These are phyloP conservation scores for Sclerotinia spermophila DNA, from an alignment of 2,329 filamentous ascomycete genomes.

Conservation along the genomic window DNA sequence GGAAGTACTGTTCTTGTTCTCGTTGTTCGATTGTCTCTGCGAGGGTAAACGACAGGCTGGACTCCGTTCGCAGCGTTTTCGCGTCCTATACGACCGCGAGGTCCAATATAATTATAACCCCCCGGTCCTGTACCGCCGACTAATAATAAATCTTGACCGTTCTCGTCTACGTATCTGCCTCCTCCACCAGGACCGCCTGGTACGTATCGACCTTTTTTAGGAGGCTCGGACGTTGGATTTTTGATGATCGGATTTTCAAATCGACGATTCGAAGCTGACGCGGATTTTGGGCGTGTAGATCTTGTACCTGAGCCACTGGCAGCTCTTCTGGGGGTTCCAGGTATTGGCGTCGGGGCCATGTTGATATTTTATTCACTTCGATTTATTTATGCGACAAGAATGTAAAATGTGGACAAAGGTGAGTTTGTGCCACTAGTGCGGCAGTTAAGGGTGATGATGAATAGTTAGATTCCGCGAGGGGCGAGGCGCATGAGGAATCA, in stretches of 20 bases:
- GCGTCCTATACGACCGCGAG: slow-evolving; percentile 52
- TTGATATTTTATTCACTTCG: slow-evolving; percentile 9
- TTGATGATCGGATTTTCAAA: slow-evolving; percentile 30
- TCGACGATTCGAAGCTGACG: slow-evolving; percentile 21
- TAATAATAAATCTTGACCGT: slow-evolving; percentile 55
- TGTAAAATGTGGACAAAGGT: slow-evolving; percentile 13
- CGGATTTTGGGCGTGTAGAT: slow-evolving; percentile 30
- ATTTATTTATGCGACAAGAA: slow-evolving; percentile 8
- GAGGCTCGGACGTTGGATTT: slow-evolving; percentile 37
- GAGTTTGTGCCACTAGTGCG: slow-evolving; percentile 11
- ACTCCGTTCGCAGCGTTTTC: slow-evolving; percentile 47
- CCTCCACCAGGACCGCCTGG: slow-evolving; percentile 84
- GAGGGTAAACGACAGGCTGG: slow-evolving; percentile 44
- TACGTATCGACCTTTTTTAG: slow-evolving; percentile 73
- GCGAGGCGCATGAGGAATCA: slow-evolving; percentile 18
- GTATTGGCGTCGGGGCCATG: slow-evolving; percentile 18
- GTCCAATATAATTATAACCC: slow-evolving; percentile 48
- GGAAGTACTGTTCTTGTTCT: slow-evolving; percentile 51
- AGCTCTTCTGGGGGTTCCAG: slow-evolving; percentile 17
- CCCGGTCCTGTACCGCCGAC: slow-evolving; percentile 47
- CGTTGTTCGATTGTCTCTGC: slow-evolving; percentile 54
- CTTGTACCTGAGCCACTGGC: slow-evolving; percentile 18
- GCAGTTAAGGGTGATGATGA: slow-evolving; percentile 10
- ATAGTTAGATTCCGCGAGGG: slow-evolving; percentile 11
- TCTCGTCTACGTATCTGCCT: slow-evolving; percentile 75